Base-by-base conservation (phyloP, 2,329 filamentous ascomycete species). In the Talaromyces atroroseus region DNA sequence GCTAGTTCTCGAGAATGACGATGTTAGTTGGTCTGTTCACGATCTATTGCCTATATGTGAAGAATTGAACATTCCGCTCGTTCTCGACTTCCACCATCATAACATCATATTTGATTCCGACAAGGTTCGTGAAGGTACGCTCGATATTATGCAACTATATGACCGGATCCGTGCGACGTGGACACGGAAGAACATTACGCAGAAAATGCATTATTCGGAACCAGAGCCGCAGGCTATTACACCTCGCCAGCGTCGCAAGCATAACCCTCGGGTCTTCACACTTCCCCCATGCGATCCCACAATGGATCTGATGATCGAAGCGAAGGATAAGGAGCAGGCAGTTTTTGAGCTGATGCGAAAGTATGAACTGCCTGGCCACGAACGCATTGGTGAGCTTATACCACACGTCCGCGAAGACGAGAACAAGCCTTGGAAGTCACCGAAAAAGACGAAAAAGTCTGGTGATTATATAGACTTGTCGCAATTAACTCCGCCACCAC, bases 241-340 rank as follows among this genome's bases (percentile, higher is more conserved):
- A 0, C 82, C 81, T 0, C 81, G 84, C 0, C 87, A 95, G 62
- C 80, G 92, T 26, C 82, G 92, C 58, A 96, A 95, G 71, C 92
- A 97, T 67, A 90, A 85, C 36, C 81, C 90, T 0, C 82, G 92
- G 8, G 90, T 95, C 1, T 80, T 80, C 61, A 88, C 85, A 0
- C 73, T 97, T 0, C 92, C 92, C 0, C 92, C 92, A 0, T 96
- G 92, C 65, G 80, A 85, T 3, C 76, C 83, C 1, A 85, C 88
- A 32, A 94, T 95, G 87, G 92, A 96, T 67, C 78, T 97, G n/a
- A 97, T 97, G 92, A 96, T 97, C 59, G 92, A 97, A 74, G 92
- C 92, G 49, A 97, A 97, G 70, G 92, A 96, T 68, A 97, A 97
- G 72, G 92, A 97, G 69, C 92, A 97, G 71, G 91, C 92, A 0